phyloP scores from a whole-genome alignment of 306 rosid genomes.

The Medicago lupulina region DNA sequence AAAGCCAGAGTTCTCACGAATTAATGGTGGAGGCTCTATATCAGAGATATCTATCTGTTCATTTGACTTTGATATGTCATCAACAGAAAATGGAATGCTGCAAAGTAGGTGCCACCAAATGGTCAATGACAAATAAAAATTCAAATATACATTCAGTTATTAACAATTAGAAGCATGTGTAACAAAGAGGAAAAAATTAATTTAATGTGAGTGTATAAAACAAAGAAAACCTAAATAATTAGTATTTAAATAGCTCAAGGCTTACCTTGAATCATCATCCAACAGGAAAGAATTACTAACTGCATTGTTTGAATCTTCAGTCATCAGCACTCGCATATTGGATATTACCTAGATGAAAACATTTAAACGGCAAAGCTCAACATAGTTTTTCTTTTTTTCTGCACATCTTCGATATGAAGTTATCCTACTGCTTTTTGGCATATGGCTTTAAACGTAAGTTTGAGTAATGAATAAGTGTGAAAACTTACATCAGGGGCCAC shows the following conservation, averaged over 20 bases:
- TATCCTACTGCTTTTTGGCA: constrained; percentile 26
- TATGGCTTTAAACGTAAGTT: constrained; percentile 47
- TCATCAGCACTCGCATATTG: constrained; percentile 68
- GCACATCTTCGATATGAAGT: constrained; percentile 1
- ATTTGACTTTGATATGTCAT: constrained; percentile 68
- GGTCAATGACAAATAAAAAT: constrained; percentile 28
- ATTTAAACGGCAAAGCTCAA: constrained; percentile 39
- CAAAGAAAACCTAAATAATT: background rate
- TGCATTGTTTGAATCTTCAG: constrained; percentile 70
- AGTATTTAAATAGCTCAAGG: constrained; percentile 26
- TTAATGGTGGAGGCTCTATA: constrained; percentile 57
- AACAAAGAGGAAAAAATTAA: background rate
- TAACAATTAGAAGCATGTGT: constrained; percentile 15
- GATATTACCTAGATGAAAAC: constrained; percentile 57
- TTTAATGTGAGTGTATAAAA: constrained; percentile 10
- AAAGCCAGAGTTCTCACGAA: constrained; percentile 64
- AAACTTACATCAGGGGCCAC: constrained; percentile 80
- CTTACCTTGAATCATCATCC: constrained; percentile 71
- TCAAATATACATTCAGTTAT: background rate
- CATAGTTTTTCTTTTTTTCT: constrained; percentile 1
- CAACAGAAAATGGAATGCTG: constrained; percentile 72
- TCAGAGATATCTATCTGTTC: constrained; percentile 59
- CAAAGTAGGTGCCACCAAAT: constrained; percentile 34
- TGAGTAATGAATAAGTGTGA: constrained; percentile 46
- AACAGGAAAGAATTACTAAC: constrained; percentile 68